These are phyloP conservation scores for Verticillium longisporum DNA, from an alignment of 2,329 filamentous ascomycete genomes.

Conservation along the genomic window DNA sequence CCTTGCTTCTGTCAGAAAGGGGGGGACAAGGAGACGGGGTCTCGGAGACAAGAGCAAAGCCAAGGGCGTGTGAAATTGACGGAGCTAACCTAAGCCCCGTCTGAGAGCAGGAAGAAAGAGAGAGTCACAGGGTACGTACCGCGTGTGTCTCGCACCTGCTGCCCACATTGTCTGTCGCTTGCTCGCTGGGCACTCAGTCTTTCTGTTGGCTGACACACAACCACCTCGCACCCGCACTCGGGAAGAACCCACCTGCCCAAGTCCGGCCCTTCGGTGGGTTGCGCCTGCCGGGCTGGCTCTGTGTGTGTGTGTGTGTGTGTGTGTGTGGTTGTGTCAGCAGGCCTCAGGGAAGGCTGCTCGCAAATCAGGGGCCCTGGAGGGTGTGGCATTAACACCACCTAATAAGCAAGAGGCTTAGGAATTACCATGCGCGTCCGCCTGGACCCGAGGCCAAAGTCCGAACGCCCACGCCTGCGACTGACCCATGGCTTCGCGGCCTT, in stretches of 20 bases:
- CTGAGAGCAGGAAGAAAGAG: too few species aligned
- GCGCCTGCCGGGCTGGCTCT: not conserved
- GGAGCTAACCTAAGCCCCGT: not conserved
- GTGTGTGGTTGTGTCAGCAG: not conserved
- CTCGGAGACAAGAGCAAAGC: not conserved
- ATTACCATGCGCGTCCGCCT: not conserved
- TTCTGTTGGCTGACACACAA: not conserved
- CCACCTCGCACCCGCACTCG: not conserved
- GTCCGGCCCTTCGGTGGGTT: not conserved
- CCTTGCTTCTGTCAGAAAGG: too few species aligned
- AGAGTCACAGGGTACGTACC: not conserved
- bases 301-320: not conserved
- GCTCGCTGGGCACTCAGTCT: too few species aligned
- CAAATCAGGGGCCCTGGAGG: not conserved
- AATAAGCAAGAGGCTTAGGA: not conserved
- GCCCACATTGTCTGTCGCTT: too few species aligned
- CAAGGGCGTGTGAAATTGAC: not conserved
- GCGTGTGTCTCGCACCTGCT: not conserved
- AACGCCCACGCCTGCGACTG: not conserved
- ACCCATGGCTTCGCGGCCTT: not conserved
- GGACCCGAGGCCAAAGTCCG: conserved; percentile 3
- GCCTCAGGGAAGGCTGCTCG: not conserved
- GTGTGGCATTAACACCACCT: not conserved
- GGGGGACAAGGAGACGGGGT: not conserved
- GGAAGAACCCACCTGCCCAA: not conserved